Percentiles rank a stretch among this genome's conserved stretches.
phyloP scores from a whole-genome alignment of 2,329 filamentous ascomycete genomes.

The Fusarium sp. region DNA sequence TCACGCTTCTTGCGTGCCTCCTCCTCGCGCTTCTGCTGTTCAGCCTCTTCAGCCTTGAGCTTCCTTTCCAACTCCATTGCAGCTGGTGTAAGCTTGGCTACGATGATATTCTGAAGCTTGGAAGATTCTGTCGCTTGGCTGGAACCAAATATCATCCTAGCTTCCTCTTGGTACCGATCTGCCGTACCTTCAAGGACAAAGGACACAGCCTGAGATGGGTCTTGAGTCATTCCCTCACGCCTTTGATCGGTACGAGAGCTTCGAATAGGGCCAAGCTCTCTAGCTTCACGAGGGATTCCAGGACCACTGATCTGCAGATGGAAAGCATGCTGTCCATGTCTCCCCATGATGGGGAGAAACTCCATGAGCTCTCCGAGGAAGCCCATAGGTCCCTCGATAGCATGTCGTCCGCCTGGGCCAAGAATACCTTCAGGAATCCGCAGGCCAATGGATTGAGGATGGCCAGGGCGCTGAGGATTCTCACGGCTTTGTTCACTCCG shows the following conservation, averaged over 20 bases:
- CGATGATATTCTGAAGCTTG: slow-evolving; percentile 73
- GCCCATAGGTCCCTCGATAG: slow-evolving; percentile 63
- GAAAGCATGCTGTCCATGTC: slow-evolving; percentile 62
- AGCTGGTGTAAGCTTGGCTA: slow-evolving; percentile 80
- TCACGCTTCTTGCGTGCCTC: slow-evolving; percentile 71
- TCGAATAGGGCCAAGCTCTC: slow-evolving; percentile 59
- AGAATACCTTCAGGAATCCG: slow-evolving; percentile 61
- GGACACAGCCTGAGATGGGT: slow-evolving; percentile 78
- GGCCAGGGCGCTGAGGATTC: slow-evolving; percentile 58
- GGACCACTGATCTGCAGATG: slow-evolving; percentile 69
- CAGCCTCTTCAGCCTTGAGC: slow-evolving; percentile 68
- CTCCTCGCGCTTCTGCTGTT: slow-evolving; percentile 60
- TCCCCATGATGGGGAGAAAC: slow-evolving; percentile 60
- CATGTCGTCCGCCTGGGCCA: slow-evolving; percentile 49
- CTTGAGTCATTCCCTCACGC: slow-evolving; percentile 60
- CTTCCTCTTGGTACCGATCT: slow-evolving; percentile 88
- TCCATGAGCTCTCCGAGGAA: slow-evolving; percentile 68
- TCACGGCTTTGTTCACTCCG: slow-evolving; percentile 63
- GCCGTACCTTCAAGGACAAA: slow-evolving; percentile 79
- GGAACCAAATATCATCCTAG: slow-evolving; percentile 82
- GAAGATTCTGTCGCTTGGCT: slow-evolving; percentile 73
- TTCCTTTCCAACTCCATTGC: slow-evolving; percentile 85
- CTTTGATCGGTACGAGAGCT: slow-evolving; percentile 60
- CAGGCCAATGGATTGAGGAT: slow-evolving; percentile 65
- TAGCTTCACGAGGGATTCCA: slow-evolving; percentile 60